Evolutionary conservation across 441 rosid genomes (phyloP).

Genomic region (Pelargonium exstipulatum): DNA sequence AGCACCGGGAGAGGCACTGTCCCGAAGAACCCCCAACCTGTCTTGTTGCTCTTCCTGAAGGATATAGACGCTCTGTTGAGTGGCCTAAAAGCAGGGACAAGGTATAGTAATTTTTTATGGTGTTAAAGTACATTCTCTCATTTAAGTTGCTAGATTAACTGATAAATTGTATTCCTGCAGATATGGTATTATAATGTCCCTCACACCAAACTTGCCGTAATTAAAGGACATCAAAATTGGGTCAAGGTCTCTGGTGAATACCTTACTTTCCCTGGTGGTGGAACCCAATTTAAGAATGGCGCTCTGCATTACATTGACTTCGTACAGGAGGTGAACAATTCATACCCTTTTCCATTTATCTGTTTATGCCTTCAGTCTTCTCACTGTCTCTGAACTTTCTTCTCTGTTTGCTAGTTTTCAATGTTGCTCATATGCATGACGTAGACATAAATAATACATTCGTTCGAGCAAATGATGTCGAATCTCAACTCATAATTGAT

Average conservation of each 20-base stretch:
- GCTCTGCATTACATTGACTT: constrained; percentile 96
- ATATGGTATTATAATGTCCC: constrained; percentile 92
- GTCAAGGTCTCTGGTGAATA: constrained; percentile 82
- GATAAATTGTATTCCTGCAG: constrained; percentile 35
- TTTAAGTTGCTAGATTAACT: constrained; percentile 8
- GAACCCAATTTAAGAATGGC: constrained; percentile 94
- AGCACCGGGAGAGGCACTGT: constrained; percentile 96
- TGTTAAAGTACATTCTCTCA: neutral
- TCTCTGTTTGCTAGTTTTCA: neutral
- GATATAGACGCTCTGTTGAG: constrained; percentile 62
- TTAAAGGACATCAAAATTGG: constrained; percentile 97
- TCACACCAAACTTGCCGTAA: constrained; percentile 71
- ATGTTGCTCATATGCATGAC: no score
- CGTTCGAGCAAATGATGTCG: no score
- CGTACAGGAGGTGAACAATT: constrained; percentile 58
- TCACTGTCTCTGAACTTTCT: neutral
- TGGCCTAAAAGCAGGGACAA: constrained; percentile 97
- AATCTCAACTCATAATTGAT: no score
- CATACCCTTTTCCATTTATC: neutral
- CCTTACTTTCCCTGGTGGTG: constrained; percentile 96
- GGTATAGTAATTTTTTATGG: constrained; percentile 31
- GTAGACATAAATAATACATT: no score
- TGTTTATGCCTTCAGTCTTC: neutral
- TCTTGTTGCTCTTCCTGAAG: constrained; percentile 80
- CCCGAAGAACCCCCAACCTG: constrained; percentile 80